Conservation (phyloP, 768 basidiomycete species). For the Suillus subluteus region DNA sequence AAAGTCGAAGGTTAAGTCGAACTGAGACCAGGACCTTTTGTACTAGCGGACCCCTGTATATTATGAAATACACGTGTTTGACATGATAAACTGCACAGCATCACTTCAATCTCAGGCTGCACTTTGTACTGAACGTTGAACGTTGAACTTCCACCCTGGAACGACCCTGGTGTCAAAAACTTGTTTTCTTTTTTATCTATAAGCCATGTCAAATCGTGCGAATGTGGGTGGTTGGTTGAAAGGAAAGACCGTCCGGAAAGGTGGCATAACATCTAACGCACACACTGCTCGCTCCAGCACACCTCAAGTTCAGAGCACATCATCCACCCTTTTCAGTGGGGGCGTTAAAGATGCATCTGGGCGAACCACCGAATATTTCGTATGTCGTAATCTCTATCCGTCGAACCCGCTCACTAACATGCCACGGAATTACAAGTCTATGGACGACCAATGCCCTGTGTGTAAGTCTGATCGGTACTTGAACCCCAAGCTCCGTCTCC, state of each 20-base stretch:
- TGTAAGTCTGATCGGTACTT: constrained; percentile 97
- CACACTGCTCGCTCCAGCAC: constrained; percentile 63
- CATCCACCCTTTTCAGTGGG: constrained; percentile 75
- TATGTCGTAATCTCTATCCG: constrained; percentile 40
- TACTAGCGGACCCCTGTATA: neutral
- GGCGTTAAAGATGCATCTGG: constrained; percentile 89
- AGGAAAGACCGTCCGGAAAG: constrained; percentile 77
- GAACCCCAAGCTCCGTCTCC: constrained; percentile 89
- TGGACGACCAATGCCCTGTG: constrained; percentile 95
- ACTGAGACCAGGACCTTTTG: neutral
- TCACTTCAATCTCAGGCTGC: neutral
- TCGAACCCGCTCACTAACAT: constrained; percentile 12
- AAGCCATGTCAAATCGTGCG: constrained; percentile 38
- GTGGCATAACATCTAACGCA: constrained; percentile 45
- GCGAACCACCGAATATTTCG: constrained; percentile 79
- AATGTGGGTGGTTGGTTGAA: constrained; percentile 57
- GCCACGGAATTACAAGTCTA: constrained; percentile 51
- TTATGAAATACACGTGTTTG: constrained; percentile 4
- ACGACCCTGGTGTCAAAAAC: neutral
- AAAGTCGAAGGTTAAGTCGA: neutral
- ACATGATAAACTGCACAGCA: neutral
- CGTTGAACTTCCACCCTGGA: neutral
- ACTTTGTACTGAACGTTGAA: neutral
- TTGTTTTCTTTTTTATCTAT: neutral
- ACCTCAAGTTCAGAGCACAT: constrained; percentile 71